Conservation (phyloP, 768 basidiomycete genomes). For the Kwoniella sp. region DNA sequence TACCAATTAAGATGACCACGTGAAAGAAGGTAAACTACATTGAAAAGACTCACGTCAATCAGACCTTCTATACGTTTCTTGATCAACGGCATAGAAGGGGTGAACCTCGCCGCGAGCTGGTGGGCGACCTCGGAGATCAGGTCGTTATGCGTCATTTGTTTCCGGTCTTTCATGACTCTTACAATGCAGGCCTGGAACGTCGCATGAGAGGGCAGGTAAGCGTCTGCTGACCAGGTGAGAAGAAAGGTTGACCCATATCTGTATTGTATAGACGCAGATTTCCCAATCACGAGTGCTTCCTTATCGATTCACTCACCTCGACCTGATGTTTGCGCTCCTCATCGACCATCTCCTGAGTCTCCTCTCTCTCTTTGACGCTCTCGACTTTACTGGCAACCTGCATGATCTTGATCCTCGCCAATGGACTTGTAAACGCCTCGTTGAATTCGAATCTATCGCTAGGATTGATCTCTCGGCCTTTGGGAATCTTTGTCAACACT, state of each 20-base stretch:
- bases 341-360: constrained; percentile 85
- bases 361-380: constrained; percentile 79
- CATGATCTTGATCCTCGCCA: constrained; percentile 90
- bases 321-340: constrained; percentile 87
- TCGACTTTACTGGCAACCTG: constrained; percentile 88
- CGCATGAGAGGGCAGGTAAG: not conserved
- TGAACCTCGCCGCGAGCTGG: constrained; percentile 81
- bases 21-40: too few relatives aligned
- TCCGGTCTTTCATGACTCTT: constrained; percentile 94
- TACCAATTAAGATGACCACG: too few relatives aligned
- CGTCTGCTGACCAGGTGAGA: not conserved
- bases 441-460: constrained; percentile 91
- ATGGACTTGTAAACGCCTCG: constrained; percentile 70
- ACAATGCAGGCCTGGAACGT: constrained; percentile 86
- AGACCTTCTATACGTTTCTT: constrained; percentile 91
- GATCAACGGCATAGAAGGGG: constrained; percentile 79
- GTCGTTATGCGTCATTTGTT: constrained; percentile 82
- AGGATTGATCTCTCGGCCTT: constrained; percentile 75
- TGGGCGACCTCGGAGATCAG: constrained; percentile 87
- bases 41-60: constrained; percentile 76
- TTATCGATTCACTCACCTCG: constrained; percentile 75
- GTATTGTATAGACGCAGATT: not conserved
- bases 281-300: not conserved
- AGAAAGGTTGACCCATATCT: not conserved
- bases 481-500: constrained; percentile 85